A percentile compares a stretch with the other conserved stretches of the same genome.
Evolutionary conservation across 495 filamentous ascomycete species (phyloP).

Genomic region (Podospora didyma): DNA sequence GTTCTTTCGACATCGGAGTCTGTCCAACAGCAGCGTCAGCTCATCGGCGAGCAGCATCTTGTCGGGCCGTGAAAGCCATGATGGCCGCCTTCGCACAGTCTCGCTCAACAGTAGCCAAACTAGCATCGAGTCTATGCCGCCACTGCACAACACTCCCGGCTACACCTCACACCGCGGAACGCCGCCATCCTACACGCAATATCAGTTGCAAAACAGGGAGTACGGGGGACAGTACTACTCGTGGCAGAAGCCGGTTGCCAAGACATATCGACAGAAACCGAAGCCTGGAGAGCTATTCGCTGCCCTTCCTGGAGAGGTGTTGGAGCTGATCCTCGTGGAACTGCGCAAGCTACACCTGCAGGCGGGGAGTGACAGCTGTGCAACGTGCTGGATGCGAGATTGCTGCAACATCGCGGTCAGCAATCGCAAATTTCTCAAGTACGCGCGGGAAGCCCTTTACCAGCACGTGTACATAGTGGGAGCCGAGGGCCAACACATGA

Average conservation of each 20-base stretch:
- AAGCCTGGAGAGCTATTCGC: slow-evolving; percentile 48
- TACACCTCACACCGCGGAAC: background rate
- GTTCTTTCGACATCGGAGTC: slow-evolving; percentile 15
- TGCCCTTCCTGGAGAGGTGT: slow-evolving; percentile 53
- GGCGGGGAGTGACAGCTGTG: slow-evolving; percentile 49
- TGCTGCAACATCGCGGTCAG: slow-evolving; percentile 63
- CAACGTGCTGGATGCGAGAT: slow-evolving; percentile 77
- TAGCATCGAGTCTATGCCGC: slow-evolving; percentile 35
- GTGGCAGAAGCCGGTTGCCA: slow-evolving; percentile 36
- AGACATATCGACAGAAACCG: slow-evolving; percentile 30
- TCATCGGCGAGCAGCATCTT: slow-evolving; percentile 18
- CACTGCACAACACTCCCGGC: slow-evolving; percentile 10
- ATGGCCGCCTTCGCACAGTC: slow-evolving; percentile 17
- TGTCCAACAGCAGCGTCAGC: slow-evolving; percentile 24
- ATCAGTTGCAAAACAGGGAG: slow-evolving; percentile 7
- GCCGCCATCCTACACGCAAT: slow-evolving; percentile 4
- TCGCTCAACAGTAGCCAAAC: slow-evolving; percentile 36
- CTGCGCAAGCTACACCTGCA: slow-evolving; percentile 44
- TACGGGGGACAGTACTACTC: slow-evolving; percentile 12
- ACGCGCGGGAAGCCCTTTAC: slow-evolving; percentile 64
- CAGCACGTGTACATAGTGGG: slow-evolving; percentile 66
- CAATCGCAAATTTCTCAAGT: slow-evolving; percentile 63
- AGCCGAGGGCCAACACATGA: slow-evolving; percentile 60
- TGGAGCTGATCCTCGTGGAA: slow-evolving; percentile 48
- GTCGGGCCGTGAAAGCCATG: slow-evolving; percentile 24